phyloP scores from a whole-genome alignment of 2,329 filamentous ascomycete genomes.

The Davidsoniella eucalypti region DNA sequence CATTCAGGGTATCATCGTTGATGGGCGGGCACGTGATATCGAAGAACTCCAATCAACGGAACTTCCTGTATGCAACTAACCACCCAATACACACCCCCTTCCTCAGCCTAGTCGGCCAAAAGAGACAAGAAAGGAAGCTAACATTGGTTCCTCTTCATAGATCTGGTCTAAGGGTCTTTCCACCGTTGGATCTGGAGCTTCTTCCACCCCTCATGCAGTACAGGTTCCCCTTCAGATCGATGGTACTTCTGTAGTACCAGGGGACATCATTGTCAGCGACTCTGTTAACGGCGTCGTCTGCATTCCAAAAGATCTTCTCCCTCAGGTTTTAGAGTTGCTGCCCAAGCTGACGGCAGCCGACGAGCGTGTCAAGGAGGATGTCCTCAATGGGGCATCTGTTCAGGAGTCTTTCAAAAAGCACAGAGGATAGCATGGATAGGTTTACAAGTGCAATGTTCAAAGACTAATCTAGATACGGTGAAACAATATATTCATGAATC shows the following conservation, averaged over 20 bases:
- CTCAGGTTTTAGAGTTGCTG: constrained; percentile 43
- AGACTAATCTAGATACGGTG: no score
- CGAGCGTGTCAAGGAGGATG: constrained; percentile 45
- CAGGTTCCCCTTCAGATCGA: constrained; percentile 29
- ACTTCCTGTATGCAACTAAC: constrained; percentile 33
- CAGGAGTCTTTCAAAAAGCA: constrained; percentile 40
- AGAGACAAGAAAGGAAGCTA: background rate
- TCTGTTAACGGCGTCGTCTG: constrained; percentile 51
- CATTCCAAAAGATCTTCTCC: constrained; percentile 45
- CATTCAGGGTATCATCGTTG: constrained; percentile 46
- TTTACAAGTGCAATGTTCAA: no score
- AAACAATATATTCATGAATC: no score
- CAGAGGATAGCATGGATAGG: no score
- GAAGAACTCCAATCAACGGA: constrained; percentile 37
- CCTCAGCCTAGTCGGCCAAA: no score
- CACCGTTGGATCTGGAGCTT: constrained; percentile 39
- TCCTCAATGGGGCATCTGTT: constrained; percentile 44
- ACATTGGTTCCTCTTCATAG: constrained; percentile 16
- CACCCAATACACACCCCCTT: no score
- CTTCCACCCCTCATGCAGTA: constrained; percentile 38
- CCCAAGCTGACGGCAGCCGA: constrained; percentile 35
- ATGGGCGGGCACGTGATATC: constrained; percentile 52
- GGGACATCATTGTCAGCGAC: constrained; percentile 57
- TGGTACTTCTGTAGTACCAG: constrained; percentile 28
- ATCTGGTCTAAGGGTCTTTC: constrained; percentile 41